These are phyloP conservation scores for Dimargaris verticillata DNA, from an alignment of 192 early-diverging fungal genomes.

Conservation along the genomic window DNA sequence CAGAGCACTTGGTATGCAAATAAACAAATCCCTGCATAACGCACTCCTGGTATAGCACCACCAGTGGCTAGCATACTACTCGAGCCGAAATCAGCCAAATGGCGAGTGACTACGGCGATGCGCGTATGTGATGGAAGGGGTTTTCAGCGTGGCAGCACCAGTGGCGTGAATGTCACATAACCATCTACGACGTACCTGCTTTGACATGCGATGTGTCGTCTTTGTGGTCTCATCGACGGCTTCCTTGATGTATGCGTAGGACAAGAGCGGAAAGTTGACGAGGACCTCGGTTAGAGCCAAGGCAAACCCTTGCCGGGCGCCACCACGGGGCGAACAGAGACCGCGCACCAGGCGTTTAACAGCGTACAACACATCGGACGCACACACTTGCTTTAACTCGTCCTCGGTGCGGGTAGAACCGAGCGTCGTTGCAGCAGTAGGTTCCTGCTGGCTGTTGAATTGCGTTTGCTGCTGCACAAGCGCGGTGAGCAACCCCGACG, in stretches of 20 bases:
- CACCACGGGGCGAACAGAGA: slow-evolving; percentile 66
- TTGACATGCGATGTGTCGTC: too few relatives aligned
- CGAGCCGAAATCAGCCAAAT: too few relatives aligned
- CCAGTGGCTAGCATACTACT: too few relatives aligned
- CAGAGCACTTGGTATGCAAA: too few relatives aligned
- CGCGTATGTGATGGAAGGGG: too few relatives aligned
- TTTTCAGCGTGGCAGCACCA: too few relatives aligned
- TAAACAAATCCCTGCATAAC: too few relatives aligned
- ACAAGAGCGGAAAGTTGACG: slow-evolving; percentile 25
- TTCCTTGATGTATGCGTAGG: slow-evolving; percentile 15
- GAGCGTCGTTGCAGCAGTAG: slow-evolving; percentile 12
- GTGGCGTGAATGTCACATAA: too few relatives aligned
- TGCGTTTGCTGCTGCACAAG: slow-evolving; percentile 37
- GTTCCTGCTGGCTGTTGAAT: slow-evolving; percentile 14
- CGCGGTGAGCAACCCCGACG: slow-evolving; percentile 38
- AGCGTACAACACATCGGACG: slow-evolving; percentile 72
- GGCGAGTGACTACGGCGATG: too few relatives aligned
- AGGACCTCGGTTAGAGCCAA: slow-evolving; percentile 78
- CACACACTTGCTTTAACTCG: slow-evolving; percentile 41
- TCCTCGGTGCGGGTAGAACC: slow-evolving; percentile 33
- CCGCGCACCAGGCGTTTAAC: slow-evolving; percentile 77
- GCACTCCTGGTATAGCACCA: too few relatives aligned
- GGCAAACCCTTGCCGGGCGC: slow-evolving; percentile 88
- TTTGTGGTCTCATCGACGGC: too few relatives aligned
- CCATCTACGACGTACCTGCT: too few relatives aligned